A percentile compares a stretch with the other conserved stretches of the same genome.
phyloP scores from a whole-genome alignment of 768 basidiomycete genomes.

The Pleurotus djamor region DNA sequence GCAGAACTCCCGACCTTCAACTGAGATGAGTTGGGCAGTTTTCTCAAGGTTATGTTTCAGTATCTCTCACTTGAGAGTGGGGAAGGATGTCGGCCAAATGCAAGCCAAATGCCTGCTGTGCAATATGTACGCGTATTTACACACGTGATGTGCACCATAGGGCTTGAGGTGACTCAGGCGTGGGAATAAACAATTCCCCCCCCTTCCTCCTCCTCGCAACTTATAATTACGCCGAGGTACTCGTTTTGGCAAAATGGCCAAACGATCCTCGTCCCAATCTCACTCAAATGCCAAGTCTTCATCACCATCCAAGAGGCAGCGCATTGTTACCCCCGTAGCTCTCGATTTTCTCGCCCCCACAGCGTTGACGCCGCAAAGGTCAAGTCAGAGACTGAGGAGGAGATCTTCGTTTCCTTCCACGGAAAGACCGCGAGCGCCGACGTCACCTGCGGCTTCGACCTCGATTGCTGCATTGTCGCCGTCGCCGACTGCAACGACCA shows the following conservation, averaged over 20 bases:
- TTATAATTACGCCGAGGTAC: neutral
- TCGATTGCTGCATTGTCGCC: neutral
- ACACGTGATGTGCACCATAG: neutral
- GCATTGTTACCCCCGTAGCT: no score
- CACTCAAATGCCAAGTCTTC: neutral
- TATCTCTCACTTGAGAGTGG: no score
- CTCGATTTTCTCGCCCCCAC: no score
- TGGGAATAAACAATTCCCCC: neutral
- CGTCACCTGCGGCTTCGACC: neutral
- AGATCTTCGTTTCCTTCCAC: neutral
- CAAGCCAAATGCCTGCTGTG: no score
- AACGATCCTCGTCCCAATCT: neutral
- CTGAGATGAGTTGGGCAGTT: no score
- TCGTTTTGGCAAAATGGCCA: neutral
- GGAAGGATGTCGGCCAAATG: no score
- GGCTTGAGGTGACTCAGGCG: neutral
- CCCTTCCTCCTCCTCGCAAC: neutral
- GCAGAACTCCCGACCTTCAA: no score
- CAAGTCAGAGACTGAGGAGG: neutral
- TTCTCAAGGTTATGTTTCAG: no score
- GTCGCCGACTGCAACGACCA: neutral
- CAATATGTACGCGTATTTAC: neutral
- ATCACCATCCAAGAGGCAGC: no score
- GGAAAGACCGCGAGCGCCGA: neutral
- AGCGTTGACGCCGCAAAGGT: no score